Conservation (phyloP, 768 basidiomycete genomes). For the Panus rudis region DNA sequence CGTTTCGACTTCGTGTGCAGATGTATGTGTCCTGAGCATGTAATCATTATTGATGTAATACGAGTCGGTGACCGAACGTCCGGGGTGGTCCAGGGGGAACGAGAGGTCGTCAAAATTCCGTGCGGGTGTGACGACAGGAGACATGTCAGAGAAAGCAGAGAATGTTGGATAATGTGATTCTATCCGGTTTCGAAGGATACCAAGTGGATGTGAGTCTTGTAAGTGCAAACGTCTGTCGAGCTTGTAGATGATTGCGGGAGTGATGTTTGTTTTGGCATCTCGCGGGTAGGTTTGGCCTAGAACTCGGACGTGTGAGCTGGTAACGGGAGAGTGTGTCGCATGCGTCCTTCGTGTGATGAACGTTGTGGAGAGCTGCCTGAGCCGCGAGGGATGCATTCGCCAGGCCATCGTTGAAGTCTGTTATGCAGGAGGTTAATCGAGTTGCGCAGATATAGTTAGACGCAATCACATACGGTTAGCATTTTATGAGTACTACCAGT, state of each 20-base stretch:
- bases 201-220: conserved; percentile 74
- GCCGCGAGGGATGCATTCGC: not conserved
- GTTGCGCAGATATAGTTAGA: too few species aligned
- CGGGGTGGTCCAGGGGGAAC: conserved; percentile 90
- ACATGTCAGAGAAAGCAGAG: conserved; percentile 66
- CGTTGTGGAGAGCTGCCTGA: not conserved
- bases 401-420: too few species aligned
- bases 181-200: conserved; percentile 76
- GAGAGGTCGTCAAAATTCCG: conserved; percentile 97
- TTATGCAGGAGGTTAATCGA: too few species aligned
- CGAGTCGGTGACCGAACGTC: conserved; percentile 82
- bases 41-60: conserved; percentile 89
- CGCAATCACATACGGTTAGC: too few species aligned
- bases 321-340: not conserved
- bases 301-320: conserved; percentile 33
- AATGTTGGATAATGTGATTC: conserved; percentile 79
- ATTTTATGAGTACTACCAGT: too few species aligned
- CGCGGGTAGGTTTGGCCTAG: conserved; percentile 60
- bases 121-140: conserved; percentile 83
- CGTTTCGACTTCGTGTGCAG: conserved; percentile 95
- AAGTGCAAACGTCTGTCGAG: conserved; percentile 70
- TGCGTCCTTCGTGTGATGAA: not conserved
- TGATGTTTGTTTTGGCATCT: conserved; percentile 82
- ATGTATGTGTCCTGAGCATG: conserved; percentile 97
- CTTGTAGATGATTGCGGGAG: conserved; percentile 79